Evolutionary conservation across 768 basidiomycete genomes (phyloP).

Genomic region (Xerocomus potaroensis): DNA sequence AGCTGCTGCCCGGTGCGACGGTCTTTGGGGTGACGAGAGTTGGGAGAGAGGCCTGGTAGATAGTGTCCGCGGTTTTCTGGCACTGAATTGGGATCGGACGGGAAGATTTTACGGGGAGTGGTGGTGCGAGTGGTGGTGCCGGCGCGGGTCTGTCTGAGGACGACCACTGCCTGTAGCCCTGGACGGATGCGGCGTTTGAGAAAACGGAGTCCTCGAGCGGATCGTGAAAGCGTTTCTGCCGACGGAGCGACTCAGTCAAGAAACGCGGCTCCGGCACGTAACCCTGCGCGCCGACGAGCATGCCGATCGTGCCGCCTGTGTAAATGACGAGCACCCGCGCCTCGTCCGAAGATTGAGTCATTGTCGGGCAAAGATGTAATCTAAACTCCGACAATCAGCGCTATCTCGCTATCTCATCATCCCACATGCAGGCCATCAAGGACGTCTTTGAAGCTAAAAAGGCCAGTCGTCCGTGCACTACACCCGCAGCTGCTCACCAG

Average conservation of each 20-base stretch:
- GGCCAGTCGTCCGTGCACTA: too few species aligned
- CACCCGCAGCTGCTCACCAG: neutral
- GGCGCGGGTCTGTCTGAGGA: slow-evolving; percentile 24
- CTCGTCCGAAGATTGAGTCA: slow-evolving; percentile 49
- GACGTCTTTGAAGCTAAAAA: slow-evolving; percentile 27
- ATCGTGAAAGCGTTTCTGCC: slow-evolving; percentile 88
- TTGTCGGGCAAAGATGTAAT: neutral
- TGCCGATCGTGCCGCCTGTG: slow-evolving; percentile 88
- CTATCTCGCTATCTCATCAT: too few species aligned
- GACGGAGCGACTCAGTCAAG: slow-evolving; percentile 75
- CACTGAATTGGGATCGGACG: slow-evolving; percentile 48
- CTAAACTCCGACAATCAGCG: slow-evolving; percentile 7
- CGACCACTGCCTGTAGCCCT: slow-evolving; percentile 77
- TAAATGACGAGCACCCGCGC: slow-evolving; percentile 84
- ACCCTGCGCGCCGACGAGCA: slow-evolving; percentile 73
- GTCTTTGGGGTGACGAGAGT: slow-evolving; percentile 77
- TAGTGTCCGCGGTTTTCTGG: slow-evolving; percentile 49
- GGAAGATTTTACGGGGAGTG: slow-evolving; percentile 62
- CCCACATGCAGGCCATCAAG: slow-evolving; percentile 30
- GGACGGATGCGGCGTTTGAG: slow-evolving; percentile 73
- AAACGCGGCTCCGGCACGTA: slow-evolving; percentile 87
- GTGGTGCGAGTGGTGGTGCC: slow-evolving; percentile 23
- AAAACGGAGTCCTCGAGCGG: slow-evolving; percentile 84
- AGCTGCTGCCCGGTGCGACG: slow-evolving; percentile 52
- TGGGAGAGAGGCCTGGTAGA: slow-evolving; percentile 73